Base-by-base conservation (phyloP, 176 grass and related monocot species). In the Metroxylon sagu region DNA sequence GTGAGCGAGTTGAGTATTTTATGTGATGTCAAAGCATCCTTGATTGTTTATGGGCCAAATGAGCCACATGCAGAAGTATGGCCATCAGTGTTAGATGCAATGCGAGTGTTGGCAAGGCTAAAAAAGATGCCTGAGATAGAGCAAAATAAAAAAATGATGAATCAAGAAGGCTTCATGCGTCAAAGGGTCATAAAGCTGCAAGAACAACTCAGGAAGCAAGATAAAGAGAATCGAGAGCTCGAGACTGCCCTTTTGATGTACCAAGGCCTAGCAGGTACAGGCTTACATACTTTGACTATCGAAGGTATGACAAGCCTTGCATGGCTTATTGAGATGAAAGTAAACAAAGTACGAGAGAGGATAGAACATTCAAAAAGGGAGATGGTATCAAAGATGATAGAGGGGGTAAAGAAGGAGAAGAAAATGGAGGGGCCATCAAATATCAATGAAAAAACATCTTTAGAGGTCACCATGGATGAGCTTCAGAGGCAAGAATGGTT, bases 81-180 rank as follows among this genome's bases (percentile, higher is more conserved):
- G 65, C 79, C 76, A 1, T 66, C 68, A 0, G 0, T 15, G 0
- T 5, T 3, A 1, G 69, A 56, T 64, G 52, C 52, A 10, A 51
- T 3, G 18, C 2, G 50, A 2, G 23, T 80, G 1, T 25, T 86
- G 0, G 6, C 48, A 0, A 71, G 64, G 0, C 71, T 91, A 60
- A 59, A n/a, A 68, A 27, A 60, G 6, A 59, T 77, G 75, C 72
- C 72, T 0, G 75, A 80, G 63, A 19, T 62, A 0, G 68, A 90
- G 21, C 74, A 61, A 7, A 57, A 56, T 54, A 72, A 66, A 39
- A 82, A 80, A 19, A 83, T 68, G 79, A 64, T 82, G 30, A 62
- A 86, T 51, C 73, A 60, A 5, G 82, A 71, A 51, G 68, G 25
- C 14, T 72, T 76, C 56, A 54, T 83, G 16, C 49, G 7, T 4